These are phyloP conservation scores for Fusarium cyanostomum DNA, from an alignment of 2,329 filamentous ascomycete genomes.

Conservation along the genomic window DNA sequence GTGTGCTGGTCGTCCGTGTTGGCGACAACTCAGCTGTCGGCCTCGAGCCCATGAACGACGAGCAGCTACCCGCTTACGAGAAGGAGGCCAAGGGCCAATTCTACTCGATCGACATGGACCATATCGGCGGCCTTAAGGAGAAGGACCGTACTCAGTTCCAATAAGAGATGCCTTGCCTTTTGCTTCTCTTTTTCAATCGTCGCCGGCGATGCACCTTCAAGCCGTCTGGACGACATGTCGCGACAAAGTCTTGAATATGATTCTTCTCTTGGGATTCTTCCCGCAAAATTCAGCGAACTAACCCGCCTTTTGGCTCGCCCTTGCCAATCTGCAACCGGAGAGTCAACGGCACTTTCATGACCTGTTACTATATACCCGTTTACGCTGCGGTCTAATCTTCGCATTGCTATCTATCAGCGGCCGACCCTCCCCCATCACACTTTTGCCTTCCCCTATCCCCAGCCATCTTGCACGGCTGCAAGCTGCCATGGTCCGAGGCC, in stretches of 20 bases:
- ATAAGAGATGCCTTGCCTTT: conserved; percentile 39
- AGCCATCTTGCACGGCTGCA: conserved; percentile 20
- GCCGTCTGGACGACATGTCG: conserved; percentile 42
- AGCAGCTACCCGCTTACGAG: conserved; percentile 87
- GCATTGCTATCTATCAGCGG: conserved; percentile 41
- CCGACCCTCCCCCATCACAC: conserved; percentile 25
- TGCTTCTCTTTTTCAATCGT: conserved; percentile 29
- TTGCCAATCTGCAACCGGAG: conserved; percentile 32
- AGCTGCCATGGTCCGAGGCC: conserved; percentile 38
- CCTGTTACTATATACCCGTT: conserved; percentile 46
- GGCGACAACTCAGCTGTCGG: conserved; percentile 87
- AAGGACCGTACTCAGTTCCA: conserved; percentile 67
- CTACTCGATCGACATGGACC: conserved; percentile 92
- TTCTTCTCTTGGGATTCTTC: conserved; percentile 23
- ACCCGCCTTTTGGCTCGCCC: conserved; percentile 32
- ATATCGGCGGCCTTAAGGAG: conserved; percentile 94
- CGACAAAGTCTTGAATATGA: conserved; percentile 36
- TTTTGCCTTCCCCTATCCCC: conserved; percentile 22
- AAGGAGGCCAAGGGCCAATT: conserved; percentile 82
- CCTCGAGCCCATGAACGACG: conserved; percentile 84
- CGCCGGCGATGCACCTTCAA: conserved; percentile 40
- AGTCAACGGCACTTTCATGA: conserved; percentile 38
- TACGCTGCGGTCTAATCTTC: conserved; percentile 45
- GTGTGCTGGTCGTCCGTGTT: conserved; percentile 90
- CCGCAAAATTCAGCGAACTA: conserved; percentile 35